Base-by-base conservation (phyloP, 139 green algal genomes). In the Deuterostichococcus epilithicus region DNA sequence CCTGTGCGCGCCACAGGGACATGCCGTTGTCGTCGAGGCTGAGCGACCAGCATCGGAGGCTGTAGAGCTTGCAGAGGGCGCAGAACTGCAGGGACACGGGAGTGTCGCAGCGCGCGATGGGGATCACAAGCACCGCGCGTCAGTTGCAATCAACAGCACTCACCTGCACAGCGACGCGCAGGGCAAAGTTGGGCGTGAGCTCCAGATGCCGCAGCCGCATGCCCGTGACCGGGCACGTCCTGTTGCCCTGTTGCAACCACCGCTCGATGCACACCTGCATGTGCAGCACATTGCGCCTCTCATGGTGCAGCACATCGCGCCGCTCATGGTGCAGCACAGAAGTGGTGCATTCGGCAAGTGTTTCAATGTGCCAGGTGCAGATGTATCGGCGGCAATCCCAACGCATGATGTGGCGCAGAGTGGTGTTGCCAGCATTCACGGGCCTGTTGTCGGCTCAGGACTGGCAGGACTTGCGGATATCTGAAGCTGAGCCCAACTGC, bases 211-310 rank as follows among this genome's bases (percentile, higher is more conserved):
- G 80, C 35, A 98, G 79, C 0, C 91, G 87, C 90, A 92, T 88
- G 37, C 94, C 94, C 1, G 94, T 98, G 1, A 94, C 90, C 2
- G 94, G 94, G 86, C 94, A 98, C 1, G 91, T 98, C 13, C 90
- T 83, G 78, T 97, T 90, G 38, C 93, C 93, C 63, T 96, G 89
- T 28, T 82, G 81, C 34, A 98, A 77, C 94, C 94, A 98, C 15
- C 86, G 88, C 78, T 96, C 88, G 52, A 98, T 97, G 86, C 87
- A 94, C 1, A 86, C 77, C 13, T 75, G 33, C 6, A 34, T 36
- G n/a, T 69, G 10, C 60, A 36, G 13, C 60, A 34, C 10, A 15
- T 34, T 69, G 28, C 42, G 42, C 8, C 42, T n/a, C n/a, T n/a
- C n/a, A n/a, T n/a, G n/a, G n/a, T 65, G 22, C 47, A 65, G 47